phyloP scores from a whole-genome alignment of 495 filamentous ascomycete species.

The Aspergillus indologenus region DNA sequence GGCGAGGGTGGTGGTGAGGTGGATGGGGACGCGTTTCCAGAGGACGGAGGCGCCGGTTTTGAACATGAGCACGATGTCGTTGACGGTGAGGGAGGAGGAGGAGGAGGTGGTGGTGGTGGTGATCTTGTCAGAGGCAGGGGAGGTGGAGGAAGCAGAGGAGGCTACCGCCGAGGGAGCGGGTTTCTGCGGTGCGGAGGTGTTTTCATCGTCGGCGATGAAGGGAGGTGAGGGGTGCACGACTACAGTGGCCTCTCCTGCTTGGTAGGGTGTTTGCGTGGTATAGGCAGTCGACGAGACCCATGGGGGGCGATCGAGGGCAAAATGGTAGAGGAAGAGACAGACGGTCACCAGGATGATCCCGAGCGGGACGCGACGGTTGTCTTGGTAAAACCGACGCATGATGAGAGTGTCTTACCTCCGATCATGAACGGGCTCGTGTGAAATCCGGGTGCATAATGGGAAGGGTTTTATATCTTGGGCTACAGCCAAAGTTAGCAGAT shows the following conservation, averaged over 20 bases:
- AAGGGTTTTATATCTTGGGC: no score
- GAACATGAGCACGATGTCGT: slow-evolving; percentile 37
- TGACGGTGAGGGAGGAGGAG: slow-evolving; percentile 16
- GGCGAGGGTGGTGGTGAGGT: slow-evolving; percentile 23
- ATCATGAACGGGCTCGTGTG: neutral
- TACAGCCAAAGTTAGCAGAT: no score
- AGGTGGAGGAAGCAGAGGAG: neutral
- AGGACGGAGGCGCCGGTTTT: slow-evolving; percentile 39
- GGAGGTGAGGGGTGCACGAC: neutral
- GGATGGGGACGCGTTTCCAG: slow-evolving; percentile 35
- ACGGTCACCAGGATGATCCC: slow-evolving; percentile 29
- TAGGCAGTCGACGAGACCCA: neutral
- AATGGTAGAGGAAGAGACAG: slow-evolving; percentile 27
- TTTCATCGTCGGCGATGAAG: neutral
- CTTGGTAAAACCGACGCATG: slow-evolving; percentile 24
- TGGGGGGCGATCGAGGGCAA: slow-evolving; percentile 20
- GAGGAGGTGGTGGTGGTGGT: neutral
- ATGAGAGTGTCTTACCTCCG: neutral
- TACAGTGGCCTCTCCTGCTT: neutral
- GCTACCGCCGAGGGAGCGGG: neutral
- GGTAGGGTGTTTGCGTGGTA: neutral
- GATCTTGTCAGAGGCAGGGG: neutral
- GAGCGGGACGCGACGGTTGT: slow-evolving; percentile 28
- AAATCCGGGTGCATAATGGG: no score
- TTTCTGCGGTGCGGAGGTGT: neutral